Percentiles rank a stretch among this genome's conserved stretches.
These are phyloP conservation scores for Trichoderma aggressivum DNA, from an alignment of 2,329 filamentous ascomycete species.

Conservation along the genomic window DNA sequence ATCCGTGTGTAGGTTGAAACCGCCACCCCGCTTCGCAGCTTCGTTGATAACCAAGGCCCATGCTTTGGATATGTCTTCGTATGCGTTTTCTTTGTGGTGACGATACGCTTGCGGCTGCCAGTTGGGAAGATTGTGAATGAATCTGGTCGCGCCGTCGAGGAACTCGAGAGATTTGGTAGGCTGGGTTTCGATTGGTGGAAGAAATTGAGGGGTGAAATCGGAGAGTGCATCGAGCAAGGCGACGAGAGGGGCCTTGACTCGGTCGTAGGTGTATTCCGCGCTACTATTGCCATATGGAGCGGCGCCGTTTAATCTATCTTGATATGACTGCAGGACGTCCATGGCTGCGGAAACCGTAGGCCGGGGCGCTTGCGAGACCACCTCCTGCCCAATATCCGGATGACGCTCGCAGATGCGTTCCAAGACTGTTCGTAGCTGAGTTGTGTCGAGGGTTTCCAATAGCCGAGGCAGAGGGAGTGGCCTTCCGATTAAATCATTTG, in stretches of 20 bases:
- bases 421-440: conserved; percentile 80
- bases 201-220: conserved; percentile 93
- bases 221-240: conserved; percentile 83
- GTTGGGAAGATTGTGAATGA: conserved; percentile 84
- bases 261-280: conserved; percentile 92
- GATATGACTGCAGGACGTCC: conserved; percentile 77
- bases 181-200: conserved; percentile 86
- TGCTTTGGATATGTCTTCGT: conserved; percentile 91
- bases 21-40: conserved; percentile 84
- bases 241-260: conserved; percentile 75
- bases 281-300: conserved; percentile 83
- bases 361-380: conserved; percentile 79
- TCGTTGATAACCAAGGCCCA: conserved; percentile 92
- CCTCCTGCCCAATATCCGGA: conserved; percentile 79
- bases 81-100: conserved; percentile 90
- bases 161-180: conserved; percentile 80
- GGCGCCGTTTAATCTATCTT: conserved; percentile 70
- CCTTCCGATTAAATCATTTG: conserved; percentile 62
- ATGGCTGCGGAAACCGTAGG: conserved; percentile 79
- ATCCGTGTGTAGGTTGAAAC: conserved; percentile 82
- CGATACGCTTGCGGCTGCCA: conserved; percentile 89
- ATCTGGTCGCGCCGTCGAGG: conserved; percentile 82
- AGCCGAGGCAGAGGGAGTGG: conserved; percentile 62
- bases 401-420: conserved; percentile 88
- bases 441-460: conserved; percentile 87